Conservation (phyloP, 1,139 yeast species). For the Yamadazyma triangularis region DNA sequence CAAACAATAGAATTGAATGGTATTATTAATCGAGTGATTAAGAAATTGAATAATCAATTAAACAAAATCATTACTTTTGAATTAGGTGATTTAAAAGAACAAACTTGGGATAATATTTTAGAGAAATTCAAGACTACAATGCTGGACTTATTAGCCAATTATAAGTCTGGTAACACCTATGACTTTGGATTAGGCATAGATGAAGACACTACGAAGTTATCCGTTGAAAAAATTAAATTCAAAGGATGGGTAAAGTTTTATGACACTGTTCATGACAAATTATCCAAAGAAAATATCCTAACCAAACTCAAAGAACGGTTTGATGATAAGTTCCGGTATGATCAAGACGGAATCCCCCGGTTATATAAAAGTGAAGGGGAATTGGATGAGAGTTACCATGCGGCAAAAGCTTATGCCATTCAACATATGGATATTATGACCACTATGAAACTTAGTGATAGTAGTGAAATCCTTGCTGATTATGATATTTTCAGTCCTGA, state of each 20-base stretch:
- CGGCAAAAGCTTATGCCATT: slow-evolving; percentile 56
- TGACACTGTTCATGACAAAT: slow-evolving; percentile 51
- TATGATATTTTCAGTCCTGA: slow-evolving; percentile 33
- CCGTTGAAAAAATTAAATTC: slow-evolving; percentile 41
- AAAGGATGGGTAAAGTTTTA: slow-evolving; percentile 66
- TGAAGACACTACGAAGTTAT: slow-evolving; percentile 34
- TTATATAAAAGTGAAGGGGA: slow-evolving; percentile 75
- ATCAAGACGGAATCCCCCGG: slow-evolving; percentile 75
- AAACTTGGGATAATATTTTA: slow-evolving; percentile 61
- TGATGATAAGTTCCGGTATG: slow-evolving; percentile 81
- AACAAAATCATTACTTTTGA: slow-evolving; percentile 37
- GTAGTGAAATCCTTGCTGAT: slow-evolving; percentile 55
- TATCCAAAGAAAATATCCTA: slow-evolving; percentile 56
- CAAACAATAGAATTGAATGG: slow-evolving; percentile 43
- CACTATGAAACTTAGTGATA: slow-evolving; percentile 50
- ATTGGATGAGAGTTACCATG: slow-evolving; percentile 59
- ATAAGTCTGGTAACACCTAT: slow-evolving; percentile 19
- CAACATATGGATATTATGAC: slow-evolving; percentile 57
- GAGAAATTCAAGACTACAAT: slow-evolving; percentile 42
- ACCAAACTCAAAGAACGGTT: slow-evolving; percentile 62
- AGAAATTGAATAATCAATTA: slow-evolving; percentile 35
- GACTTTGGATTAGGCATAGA: slow-evolving; percentile 67
- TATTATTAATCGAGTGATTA: slow-evolving; percentile 32
- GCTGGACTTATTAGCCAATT: slow-evolving; percentile 17
- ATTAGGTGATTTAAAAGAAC: slow-evolving; percentile 39